Evolutionary conservation across 495 filamentous ascomycete genomes (phyloP), one percentile per base, ranked within the genome.

Genomic region (Penicillium robsamsonii): DNA sequence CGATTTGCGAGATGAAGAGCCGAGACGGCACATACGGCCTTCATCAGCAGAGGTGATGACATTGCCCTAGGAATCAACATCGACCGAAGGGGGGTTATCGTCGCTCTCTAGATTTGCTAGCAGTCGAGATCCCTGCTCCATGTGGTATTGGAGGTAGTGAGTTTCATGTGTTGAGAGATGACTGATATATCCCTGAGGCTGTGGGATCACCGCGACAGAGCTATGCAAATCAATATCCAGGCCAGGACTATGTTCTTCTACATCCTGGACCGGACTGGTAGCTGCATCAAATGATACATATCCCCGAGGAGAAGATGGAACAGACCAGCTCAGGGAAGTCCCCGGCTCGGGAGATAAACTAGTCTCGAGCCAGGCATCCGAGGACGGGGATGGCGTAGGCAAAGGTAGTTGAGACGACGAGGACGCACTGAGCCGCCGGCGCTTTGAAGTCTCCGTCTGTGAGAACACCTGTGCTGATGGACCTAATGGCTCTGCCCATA

Each of bases 71-170:
- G 75, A 17, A 78, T 75, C 1, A 78, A 58, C 27, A 78, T 46
- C 18, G 70, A 72, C 6, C 74, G 71, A 15, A 78, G 57, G 0
- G 0, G 75, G 75, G 35, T 78, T 78, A 15, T 72, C 70, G 35
- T 70, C 65, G 22, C 59, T 74, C 59, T 78, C 74, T 13, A 78
- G 63, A 11, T 78, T 78, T 13, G 73, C 70, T 45, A 78, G 61
- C 2, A 74, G 64, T 29, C 64, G 70, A 35, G 74, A 76, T 22
- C 70, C 75, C 29, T 64, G 50, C 52, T 75, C 73, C 45, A 72
- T 67, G 41, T 78, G 74, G 40, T 78, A 78, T 59, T 76, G 74
- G 18, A 78, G 68, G 54, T 75, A 78, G 46, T 76, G 70, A 13
- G 67, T 66, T 55, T 78, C 75, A 42, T 65, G 46, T 13, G 63